Conservation (phyloP, 768 basidiomycete species). For the Boletus subcaerulescens region DNA sequence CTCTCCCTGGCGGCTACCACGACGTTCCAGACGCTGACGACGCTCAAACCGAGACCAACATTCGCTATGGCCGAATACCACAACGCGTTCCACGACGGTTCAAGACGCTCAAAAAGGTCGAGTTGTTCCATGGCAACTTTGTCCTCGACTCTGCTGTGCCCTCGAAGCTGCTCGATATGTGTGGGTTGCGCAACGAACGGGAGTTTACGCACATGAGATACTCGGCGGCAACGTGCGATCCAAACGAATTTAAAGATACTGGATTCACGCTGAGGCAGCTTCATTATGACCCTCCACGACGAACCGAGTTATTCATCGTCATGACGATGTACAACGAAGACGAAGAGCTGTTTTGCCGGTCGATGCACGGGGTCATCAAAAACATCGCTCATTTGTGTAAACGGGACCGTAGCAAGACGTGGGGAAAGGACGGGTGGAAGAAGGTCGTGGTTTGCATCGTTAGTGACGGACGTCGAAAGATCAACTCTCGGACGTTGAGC, state of each 20-base stretch:
- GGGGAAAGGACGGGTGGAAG: slow-evolving; percentile 98
- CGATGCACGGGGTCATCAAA: slow-evolving; percentile 96
- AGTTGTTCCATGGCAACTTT: slow-evolving; percentile 92
- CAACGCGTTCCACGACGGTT: slow-evolving; percentile 85
- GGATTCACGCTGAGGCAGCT: slow-evolving; percentile 88
- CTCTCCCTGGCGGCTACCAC: slow-evolving; percentile 45
- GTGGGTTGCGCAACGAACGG: slow-evolving; percentile 69
- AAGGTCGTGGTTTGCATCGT: slow-evolving; percentile 95
- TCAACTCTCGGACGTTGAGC: slow-evolving; percentile 78
- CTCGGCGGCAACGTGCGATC: slow-evolving; percentile 93
- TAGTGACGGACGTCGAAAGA: slow-evolving; percentile 81
- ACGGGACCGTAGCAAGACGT: slow-evolving; percentile 84
- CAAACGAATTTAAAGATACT: slow-evolving; percentile 80
- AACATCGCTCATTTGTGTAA: slow-evolving; percentile 88
- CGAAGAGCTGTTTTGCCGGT: slow-evolving; percentile 85
- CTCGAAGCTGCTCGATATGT: slow-evolving; percentile 85
- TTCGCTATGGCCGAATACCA: slow-evolving; percentile 87
- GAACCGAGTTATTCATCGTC: slow-evolving; percentile 94
- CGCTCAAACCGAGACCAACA: slow-evolving; percentile 48
- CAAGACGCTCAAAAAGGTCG: slow-evolving; percentile 93
- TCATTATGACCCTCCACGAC: slow-evolving; percentile 86
- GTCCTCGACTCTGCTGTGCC: slow-evolving; percentile 90
- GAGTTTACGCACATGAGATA: slow-evolving; percentile 98
- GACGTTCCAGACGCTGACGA: slow-evolving; percentile 31
- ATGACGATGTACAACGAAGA: slow-evolving; percentile 99